A percentile compares a stretch with the other conserved stretches of the same genome.
Evolutionary conservation across 805 yeast genomes (phyloP).

Genomic region (Yamadazyma sp.): DNA sequence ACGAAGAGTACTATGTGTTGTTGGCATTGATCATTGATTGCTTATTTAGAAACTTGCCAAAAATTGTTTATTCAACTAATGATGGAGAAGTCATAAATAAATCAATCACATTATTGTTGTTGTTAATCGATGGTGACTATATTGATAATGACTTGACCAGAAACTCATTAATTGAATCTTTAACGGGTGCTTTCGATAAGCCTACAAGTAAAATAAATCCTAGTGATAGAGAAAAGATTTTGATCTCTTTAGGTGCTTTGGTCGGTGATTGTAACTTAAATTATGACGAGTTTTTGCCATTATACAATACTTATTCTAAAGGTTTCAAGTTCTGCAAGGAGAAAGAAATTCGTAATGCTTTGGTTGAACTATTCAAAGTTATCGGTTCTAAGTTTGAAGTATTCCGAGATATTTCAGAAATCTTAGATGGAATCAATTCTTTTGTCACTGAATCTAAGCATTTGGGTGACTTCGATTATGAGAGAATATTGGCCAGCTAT

Average conservation of each 20-base stretch:
- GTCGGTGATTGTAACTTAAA: constrained; percentile 52
- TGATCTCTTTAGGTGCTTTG: constrained; percentile 55
- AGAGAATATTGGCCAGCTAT: constrained; percentile 66
- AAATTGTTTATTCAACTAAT: constrained; percentile 39
- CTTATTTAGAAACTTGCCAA: constrained; percentile 51
- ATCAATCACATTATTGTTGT: constrained; percentile 49
- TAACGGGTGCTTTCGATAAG: constrained; percentile 59
- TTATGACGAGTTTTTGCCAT: constrained; percentile 46
- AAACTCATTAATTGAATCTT: constrained; percentile 50
- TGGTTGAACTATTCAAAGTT: constrained; percentile 57
- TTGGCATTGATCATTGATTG: constrained; percentile 58
- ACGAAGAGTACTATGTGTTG: constrained; percentile 43
- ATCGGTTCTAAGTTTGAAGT: constrained; percentile 55
- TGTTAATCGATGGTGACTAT: constrained; percentile 56
- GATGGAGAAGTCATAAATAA: constrained; percentile 48
- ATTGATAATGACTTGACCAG: constrained; percentile 55
- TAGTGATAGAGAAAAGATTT: constrained; percentile 52
- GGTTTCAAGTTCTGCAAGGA: constrained; percentile 61
- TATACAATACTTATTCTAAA: constrained; percentile 51
- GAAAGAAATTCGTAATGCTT: constrained; percentile 55
- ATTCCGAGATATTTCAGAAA: constrained; percentile 39
- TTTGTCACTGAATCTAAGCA: constrained; percentile 39
- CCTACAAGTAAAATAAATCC: constrained; percentile 50
- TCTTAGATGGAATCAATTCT: constrained; percentile 69
- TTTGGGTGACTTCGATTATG: constrained; percentile 77